Conservation (phyloP, 2,329 filamentous ascomycete genomes). For the Neophaeococcomyces mojaviensis region DNA sequence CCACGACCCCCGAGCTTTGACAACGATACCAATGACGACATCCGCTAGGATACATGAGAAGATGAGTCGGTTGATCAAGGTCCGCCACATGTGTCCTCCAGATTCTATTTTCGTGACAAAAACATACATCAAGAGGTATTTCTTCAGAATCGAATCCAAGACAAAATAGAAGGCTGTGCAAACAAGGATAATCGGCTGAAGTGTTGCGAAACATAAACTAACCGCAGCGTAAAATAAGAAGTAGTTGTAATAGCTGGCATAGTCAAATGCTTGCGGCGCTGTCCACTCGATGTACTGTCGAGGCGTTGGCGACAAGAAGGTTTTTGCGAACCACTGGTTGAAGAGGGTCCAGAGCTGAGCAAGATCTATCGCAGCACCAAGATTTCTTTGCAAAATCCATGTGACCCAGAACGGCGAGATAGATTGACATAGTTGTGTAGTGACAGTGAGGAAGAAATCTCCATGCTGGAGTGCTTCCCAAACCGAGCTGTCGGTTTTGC, state of each 20-base stretch:
- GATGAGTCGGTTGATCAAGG: constrained; percentile 85
- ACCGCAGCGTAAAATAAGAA: constrained; percentile 93
- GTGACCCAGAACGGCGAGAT: constrained; percentile 91
- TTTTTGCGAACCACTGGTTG: constrained; percentile 78
- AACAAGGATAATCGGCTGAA: constrained; percentile 81
- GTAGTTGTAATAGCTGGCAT: constrained; percentile 96
- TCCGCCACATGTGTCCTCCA: constrained; percentile 84
- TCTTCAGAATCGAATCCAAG: constrained; percentile 84
- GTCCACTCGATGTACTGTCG: constrained; percentile 87
- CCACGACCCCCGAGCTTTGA: constrained; percentile 61
- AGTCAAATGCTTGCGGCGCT: constrained; percentile 86
- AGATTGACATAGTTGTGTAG: constrained; percentile 63
- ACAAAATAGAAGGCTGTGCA: constrained; percentile 84
- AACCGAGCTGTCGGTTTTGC: constrained; percentile 50
- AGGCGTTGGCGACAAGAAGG: constrained; percentile 79
- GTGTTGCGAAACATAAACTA: constrained; percentile 70
- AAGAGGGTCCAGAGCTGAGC: constrained; percentile 76
- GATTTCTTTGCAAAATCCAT: constrained; percentile 84
- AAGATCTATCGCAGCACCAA: constrained; percentile 90
- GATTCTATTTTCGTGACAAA: constrained; percentile 97
- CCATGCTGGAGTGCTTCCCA: constrained; percentile 62
- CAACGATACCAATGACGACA: constrained; percentile 66
- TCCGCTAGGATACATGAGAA: constrained; percentile 75
- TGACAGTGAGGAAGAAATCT: constrained; percentile 56
- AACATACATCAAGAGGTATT: constrained; percentile 88